Evolutionary conservation across 129 eudicot species (phyloP), one percentile per base, ranked within the genome.

Genomic region (Heracleum sosnowskyi): DNA sequence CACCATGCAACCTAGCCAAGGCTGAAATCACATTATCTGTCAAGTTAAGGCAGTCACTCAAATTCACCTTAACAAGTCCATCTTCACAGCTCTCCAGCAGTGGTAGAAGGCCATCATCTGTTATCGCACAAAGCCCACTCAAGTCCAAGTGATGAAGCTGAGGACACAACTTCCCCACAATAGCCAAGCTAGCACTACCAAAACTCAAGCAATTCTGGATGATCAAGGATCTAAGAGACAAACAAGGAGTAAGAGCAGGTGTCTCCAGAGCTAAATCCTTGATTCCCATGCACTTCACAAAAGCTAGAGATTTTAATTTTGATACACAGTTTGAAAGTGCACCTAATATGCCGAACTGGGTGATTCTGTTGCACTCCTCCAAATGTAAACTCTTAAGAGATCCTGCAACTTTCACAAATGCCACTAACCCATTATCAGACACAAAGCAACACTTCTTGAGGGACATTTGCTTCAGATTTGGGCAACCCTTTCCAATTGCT

Each of bases 281-380:
- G 57, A 92, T 85, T 31, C 97, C 97, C 93, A 88, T 81, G 86
- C 99, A 96, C 76, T 88, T 96, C 22, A 92, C 89, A 0, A 96
- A 81, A 66, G 92, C 77, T 83, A 96, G 88, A 7, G 96, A 87
- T 68, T 89, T 96, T 72, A 96, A 63, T 57, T 89, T 91, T 22
- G 96, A 87, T 47, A 57, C 81, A 64, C 78, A 86, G 71, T 82
- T 85, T 49, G 96, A 87, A 7, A 96, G 83, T 7, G 85, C 90
- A 77, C 83, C 84, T 18, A 90, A 69, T 76, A 96, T 86, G 37
- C 97, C 97, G 0, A 79, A 78, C 81, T 87, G 90, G 66, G 92
- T 87, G 78, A 96, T 85, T 75, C 97, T 76, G 77, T 92, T 88
- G 81, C 94, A 90, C 80, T 90, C 96, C 84, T 96, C 99, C 83